Base-by-base conservation (phyloP, 495 filamentous ascomycete species). In the Neurospora pannonica region DNA sequence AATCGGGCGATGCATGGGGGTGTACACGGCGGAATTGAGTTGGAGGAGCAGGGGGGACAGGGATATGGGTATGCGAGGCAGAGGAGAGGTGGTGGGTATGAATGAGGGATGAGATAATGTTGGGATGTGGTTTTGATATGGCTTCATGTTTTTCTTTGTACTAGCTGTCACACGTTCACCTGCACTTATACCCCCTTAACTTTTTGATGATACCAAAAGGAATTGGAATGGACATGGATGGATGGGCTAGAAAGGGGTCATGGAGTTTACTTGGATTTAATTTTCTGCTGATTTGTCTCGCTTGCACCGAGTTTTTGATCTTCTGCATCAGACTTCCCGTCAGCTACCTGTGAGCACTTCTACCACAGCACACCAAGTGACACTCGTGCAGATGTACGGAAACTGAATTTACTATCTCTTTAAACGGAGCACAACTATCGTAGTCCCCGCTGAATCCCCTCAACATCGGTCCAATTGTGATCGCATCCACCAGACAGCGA, bases 1-100 rank as follows among this genome's bases (percentile, higher is more conserved):
- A 79, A n/a, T 77, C 76, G 71, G 15, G 75, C 71, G 36, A 67
- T 15, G 24, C 69, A 62, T 46, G 71, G 74, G 38, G 71, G 46
- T 54, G 13, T 71, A 38, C 54, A 71, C 48, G 28, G 31, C 31
- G 71, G 37, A 2, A 42, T 43, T 6, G 38, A 42, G 43, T 19
- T 34, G 15, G 71, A 21, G 13, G 21, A 43, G 71, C 38, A 28
- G 9, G 17, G 38, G 5, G 7, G 13, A 37, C 42, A 28, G 7
- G 39, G 21, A 36, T 21, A 72, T 75, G 48, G 43, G 42, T 43
- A 71, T 62, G 15, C 54, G 24, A 62, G 28, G 6, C 54, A 62
- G 28, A 62, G 54, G 15, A 62, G 28, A 34, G 28, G 21, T 34
- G 54, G 54, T 34, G 28, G 54, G 21, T 19, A 62, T 62, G 54